These are phyloP conservation scores for Phylloporus rhodoxanthus DNA, from an alignment of 768 basidiomycete genomes.

Conservation along the genomic window DNA sequence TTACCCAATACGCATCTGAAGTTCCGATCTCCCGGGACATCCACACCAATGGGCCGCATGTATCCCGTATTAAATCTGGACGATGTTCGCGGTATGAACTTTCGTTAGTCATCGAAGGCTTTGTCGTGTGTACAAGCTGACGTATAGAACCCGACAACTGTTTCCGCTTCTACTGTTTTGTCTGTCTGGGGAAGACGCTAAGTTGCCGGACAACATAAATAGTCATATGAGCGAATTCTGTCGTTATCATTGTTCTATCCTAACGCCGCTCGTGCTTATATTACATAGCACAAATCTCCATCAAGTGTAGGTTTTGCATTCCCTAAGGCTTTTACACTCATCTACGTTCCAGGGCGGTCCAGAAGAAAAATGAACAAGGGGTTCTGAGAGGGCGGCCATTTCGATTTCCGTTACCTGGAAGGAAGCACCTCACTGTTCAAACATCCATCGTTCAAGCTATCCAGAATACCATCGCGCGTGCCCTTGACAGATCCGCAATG, in stretches of 20 bases:
- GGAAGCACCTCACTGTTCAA: background rate
- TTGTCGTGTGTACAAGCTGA: conserved; percentile 55
- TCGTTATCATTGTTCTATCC: conserved; percentile 93
- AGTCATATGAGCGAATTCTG: conserved; percentile 60
- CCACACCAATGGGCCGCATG: conserved; percentile 67
- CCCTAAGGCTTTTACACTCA: background rate
- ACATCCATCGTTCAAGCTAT: background rate
- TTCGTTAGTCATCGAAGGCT: conserved; percentile 88
- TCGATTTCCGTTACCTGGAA: background rate
- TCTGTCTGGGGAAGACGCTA: background rate
- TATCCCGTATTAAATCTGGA: conserved; percentile 96
- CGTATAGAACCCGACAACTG: conserved; percentile 6
- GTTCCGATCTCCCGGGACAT: conserved; percentile 84
- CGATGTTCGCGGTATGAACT: conserved; percentile 90
- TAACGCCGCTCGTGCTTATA: conserved; percentile 71
- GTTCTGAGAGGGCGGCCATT: conserved; percentile 5
- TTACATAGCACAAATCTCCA: conserved; percentile 87
- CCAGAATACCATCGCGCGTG: background rate
- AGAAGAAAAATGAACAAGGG: background rate
- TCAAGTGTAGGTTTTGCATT: conserved; percentile 43
- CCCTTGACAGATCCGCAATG: conserved; percentile 1
- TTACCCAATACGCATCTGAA: conserved; percentile 87
- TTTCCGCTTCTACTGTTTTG: background rate
- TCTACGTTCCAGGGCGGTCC: background rate
- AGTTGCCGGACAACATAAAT: background rate